A percentile compares a stretch with the other conserved stretches of the same genome.
These are phyloP conservation scores for Obba rivulosa DNA, from an alignment of 768 basidiomycete genomes.

Conservation along the genomic window DNA sequence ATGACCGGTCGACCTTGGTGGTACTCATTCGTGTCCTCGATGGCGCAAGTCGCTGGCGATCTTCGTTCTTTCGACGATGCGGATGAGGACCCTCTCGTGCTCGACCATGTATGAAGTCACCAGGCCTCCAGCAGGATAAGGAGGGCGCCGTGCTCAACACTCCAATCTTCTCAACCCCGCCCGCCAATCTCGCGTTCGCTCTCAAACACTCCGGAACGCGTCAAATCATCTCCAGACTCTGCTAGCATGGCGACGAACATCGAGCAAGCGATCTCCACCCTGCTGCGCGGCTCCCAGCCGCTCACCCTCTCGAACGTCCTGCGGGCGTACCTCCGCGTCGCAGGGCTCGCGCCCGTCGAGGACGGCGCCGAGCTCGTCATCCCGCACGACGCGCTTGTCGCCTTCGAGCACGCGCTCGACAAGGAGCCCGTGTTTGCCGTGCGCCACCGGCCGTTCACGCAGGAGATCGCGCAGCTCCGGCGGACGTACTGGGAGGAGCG, in stretches of 20 bases:
- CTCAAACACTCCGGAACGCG: too few species aligned
- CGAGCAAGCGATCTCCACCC: slow-evolving; percentile 5
- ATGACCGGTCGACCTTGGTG: too few species aligned
- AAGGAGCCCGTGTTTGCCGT: slow-evolving; percentile 3
- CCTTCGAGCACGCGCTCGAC: slow-evolving; percentile 8
- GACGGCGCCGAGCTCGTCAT: not conserved
- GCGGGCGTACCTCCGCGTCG: not conserved
- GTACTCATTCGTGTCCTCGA: too few species aligned
- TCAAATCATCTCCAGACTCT: too few species aligned
- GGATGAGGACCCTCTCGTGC: too few species aligned
- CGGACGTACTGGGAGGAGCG: slow-evolving; percentile 3
- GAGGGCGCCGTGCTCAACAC: too few species aligned
- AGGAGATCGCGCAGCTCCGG: slow-evolving; percentile 5
- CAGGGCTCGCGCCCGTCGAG: not conserved
- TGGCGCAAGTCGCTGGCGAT: too few species aligned
- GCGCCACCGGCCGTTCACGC: not conserved
- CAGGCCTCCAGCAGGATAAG: too few species aligned
- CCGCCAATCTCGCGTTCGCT: too few species aligned
- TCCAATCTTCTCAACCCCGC: too few species aligned
- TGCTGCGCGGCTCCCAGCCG: not conserved
- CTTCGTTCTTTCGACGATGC: too few species aligned
- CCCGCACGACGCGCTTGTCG: slow-evolving; percentile 2
- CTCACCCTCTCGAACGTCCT: slow-evolving; percentile 4
- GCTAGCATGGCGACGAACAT: slow-evolving; percentile 3
- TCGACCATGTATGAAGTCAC: too few species aligned